phyloP scores from a whole-genome alignment of 75 land plant genomes.

The Selaginella tamariscina region DNA sequence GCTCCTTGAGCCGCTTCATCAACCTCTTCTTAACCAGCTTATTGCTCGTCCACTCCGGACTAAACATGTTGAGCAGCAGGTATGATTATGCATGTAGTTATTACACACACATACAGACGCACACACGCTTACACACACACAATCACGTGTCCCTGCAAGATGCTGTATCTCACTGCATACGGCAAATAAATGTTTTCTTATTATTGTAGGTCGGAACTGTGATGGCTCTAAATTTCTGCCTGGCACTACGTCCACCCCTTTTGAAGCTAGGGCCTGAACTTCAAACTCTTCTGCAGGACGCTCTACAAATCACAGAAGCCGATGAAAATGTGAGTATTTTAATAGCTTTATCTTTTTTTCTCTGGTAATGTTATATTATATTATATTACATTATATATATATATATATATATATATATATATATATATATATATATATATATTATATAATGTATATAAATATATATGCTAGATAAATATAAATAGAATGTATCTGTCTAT shows the following conservation, averaged over 20 bases:
- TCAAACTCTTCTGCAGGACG: conserved; percentile 79
- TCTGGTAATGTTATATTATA: too few species aligned
- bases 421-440: too few species aligned
- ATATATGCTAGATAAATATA: too few species aligned
- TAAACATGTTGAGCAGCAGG: conserved; percentile 96
- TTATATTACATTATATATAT: too few species aligned
- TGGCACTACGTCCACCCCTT: conserved; percentile 91
- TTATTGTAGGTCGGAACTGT: conserved; percentile 84
- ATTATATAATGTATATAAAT: too few species aligned
- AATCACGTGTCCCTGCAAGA: background rate
- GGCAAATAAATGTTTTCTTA: conserved; percentile 7
- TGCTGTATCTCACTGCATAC: background rate
- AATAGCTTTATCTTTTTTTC: too few species aligned
- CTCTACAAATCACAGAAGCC: conserved; percentile 92
- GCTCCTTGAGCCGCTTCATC: conserved; percentile 77
- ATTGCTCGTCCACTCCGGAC: conserved; percentile 64
- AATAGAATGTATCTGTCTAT: too few species aligned
- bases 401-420: too few species aligned
- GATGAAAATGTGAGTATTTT: conserved; percentile 95
- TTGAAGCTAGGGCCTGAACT: conserved; percentile 80
- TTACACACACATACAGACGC: background rate
- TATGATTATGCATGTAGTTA: conserved; percentile 14
- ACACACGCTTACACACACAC: too few species aligned
- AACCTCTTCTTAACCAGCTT: conserved; percentile 84
- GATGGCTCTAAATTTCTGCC: conserved; percentile 88